Percentiles rank a stretch among this genome's conserved stretches.
These are phyloP conservation scores for Claviceps sp. DNA, from an alignment of 2,329 filamentous ascomycete genomes.

Conservation along the genomic window DNA sequence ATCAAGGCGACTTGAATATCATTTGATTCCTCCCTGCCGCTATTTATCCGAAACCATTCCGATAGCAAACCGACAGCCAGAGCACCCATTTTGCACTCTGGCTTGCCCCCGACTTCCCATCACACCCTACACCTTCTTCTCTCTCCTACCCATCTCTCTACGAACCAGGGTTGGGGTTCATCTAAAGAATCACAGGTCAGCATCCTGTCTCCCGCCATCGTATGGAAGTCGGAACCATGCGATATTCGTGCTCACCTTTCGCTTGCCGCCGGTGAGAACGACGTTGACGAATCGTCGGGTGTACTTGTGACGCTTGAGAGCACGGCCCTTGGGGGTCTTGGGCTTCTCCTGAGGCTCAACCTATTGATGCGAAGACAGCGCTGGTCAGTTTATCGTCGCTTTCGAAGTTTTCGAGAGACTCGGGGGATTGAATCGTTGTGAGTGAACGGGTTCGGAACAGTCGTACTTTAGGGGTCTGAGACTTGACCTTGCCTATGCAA, in stretches of 20 bases:
- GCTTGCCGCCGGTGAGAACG: slow-evolving; percentile 93
- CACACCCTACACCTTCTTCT: slow-evolving; percentile 13
- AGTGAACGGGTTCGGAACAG: slow-evolving; percentile 5
- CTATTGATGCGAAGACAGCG: slow-evolving; percentile 25
- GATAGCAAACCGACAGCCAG: neutral
- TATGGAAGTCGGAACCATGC: neutral
- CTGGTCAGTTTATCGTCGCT: slow-evolving; percentile 19
- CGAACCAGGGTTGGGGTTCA: slow-evolving; percentile 75
- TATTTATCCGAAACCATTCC: slow-evolving; percentile 5
- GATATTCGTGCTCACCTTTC: slow-evolving; percentile 55
- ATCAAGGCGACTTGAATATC: slow-evolving; percentile 23
- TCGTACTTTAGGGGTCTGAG: slow-evolving; percentile 79
- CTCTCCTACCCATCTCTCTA: slow-evolving; percentile 28
- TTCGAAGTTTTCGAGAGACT: neutral
- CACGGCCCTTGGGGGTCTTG: slow-evolving; percentile 93
- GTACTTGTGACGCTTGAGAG: slow-evolving; percentile 93
- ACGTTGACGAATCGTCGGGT: slow-evolving; percentile 98
- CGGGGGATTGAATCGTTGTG: neutral
- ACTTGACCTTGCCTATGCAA: slow-evolving; percentile 93
- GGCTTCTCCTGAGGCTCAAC: slow-evolving; percentile 89
- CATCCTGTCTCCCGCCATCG: neutral
- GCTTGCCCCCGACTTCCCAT: slow-evolving; percentile 10
- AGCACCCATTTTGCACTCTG: neutral
- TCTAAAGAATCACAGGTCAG: slow-evolving; percentile 33
- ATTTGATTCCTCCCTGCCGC: slow-evolving; percentile 19